Evolutionary conservation across 306 rosid genomes (phyloP).

Genomic region (Citrullus colocynthis): DNA sequence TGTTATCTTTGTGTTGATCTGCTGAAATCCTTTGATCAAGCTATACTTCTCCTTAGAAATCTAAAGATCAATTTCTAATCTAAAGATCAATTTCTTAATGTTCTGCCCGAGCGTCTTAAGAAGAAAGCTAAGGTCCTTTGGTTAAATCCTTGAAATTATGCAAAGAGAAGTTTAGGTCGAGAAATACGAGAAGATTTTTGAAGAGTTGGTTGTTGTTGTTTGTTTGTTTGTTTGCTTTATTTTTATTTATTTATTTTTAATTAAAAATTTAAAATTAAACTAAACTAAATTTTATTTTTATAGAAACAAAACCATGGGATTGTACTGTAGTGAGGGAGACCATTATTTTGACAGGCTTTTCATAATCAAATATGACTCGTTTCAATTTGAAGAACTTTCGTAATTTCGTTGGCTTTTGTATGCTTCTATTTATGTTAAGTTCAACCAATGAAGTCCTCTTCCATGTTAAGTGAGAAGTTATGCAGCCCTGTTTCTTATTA

Average conservation of each 20-base stretch:
- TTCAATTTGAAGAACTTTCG: background rate
- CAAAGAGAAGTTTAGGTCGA: background rate
- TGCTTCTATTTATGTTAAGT: background rate
- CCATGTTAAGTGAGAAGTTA: background rate
- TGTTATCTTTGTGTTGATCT: background rate
- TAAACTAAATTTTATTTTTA: no score
- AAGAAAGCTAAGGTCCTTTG: background rate
- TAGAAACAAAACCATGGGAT: background rate
- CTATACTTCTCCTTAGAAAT: background rate
- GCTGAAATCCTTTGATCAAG: background rate
- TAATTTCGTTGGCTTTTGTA: background rate
- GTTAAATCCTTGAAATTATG: background rate
- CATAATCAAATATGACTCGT: background rate
- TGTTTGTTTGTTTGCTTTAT: no score
- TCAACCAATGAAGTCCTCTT: background rate
- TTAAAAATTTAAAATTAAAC: no score
- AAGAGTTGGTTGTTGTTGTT: background rate
- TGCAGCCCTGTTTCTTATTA: background rate
- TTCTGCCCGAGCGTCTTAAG: background rate
- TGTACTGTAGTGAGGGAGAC: background rate
- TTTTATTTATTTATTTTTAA: no score
- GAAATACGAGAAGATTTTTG: background rate
- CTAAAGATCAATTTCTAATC: background rate
- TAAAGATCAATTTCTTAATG: background rate
- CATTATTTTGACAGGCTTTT: background rate